Evolutionary conservation across 371 early-diverging fungal species (phyloP).

Genomic region (Actinomucor elegans): DNA sequence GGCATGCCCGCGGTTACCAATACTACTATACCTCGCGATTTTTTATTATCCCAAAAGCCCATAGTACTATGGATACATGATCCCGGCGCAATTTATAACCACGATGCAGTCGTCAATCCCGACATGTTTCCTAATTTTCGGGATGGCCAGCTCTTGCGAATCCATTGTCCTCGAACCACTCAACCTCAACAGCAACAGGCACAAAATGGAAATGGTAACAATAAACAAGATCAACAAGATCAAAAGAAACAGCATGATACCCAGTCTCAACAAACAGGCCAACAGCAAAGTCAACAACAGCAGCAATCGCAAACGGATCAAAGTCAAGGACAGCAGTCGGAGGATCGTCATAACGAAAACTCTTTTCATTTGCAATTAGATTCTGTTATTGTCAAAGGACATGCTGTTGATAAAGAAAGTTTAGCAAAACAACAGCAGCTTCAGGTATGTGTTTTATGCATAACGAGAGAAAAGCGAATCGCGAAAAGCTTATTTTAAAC

Average conservation of each 20-base stretch:
- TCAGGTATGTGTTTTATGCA: constrained; percentile 44
- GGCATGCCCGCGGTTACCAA: constrained; percentile 11
- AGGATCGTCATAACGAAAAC: constrained; percentile 2
- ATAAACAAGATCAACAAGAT: constrained; percentile 11
- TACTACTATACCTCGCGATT: constrained; percentile 3
- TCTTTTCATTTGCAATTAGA: too few species aligned
- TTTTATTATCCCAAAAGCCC: constrained; percentile 39
- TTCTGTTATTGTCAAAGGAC: constrained; percentile 49
- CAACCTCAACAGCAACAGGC: constrained; percentile 28
- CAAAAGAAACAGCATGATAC: constrained; percentile 18
- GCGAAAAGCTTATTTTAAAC: neutral
- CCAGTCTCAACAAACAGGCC: neutral
- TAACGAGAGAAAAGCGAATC: too few species aligned
- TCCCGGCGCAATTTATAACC: constrained; percentile 38
- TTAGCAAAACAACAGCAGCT: constrained; percentile 55
- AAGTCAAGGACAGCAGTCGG: constrained; percentile 1
- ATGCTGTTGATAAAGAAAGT: constrained; percentile 49
- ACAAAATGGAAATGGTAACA: constrained; percentile 25
- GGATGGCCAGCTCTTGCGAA: constrained; percentile 74
- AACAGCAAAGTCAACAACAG: constrained; percentile 4
- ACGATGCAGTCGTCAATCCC: constrained; percentile 84
- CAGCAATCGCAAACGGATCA: constrained; percentile 6
- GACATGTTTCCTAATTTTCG: constrained; percentile 73
- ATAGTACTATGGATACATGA: constrained; percentile 51
- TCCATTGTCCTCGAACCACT: constrained; percentile 30